A percentile compares a stretch with the other conserved stretches of the same genome.
Evolutionary conservation across 805 yeast genomes (phyloP).

Genomic region (Lipomyces kockii): DNA sequence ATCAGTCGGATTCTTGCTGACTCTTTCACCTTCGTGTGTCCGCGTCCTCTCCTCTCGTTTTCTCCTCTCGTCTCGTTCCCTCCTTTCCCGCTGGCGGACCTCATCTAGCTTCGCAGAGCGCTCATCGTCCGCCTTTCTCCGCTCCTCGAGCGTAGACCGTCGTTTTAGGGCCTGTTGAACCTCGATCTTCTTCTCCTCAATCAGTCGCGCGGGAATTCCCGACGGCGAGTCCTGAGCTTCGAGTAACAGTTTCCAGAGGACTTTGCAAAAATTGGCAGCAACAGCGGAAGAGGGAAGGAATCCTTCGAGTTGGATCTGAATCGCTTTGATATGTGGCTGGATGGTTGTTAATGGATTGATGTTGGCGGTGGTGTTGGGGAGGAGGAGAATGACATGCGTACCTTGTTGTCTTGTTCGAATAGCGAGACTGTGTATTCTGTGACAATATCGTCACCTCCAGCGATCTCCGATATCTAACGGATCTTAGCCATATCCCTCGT

Average conservation of each 20-base stretch:
- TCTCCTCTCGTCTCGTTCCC: conserved; percentile 4
- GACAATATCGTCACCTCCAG: conserved; percentile 21
- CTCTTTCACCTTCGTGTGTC: background rate
- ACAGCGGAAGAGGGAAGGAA: conserved; percentile 6
- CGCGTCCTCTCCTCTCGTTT: background rate
- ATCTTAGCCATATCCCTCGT: background rate
- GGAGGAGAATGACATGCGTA: background rate
- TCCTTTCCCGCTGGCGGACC: background rate
- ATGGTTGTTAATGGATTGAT: background rate
- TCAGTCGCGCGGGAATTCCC: conserved; percentile 10
- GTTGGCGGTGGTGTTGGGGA: background rate
- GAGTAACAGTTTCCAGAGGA: conserved; percentile 16
- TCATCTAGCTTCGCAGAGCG: conserved; percentile 11
- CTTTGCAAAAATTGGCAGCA: conserved; percentile 16
- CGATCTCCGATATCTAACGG: conserved; percentile 4
- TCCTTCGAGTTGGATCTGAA: conserved; percentile 22
- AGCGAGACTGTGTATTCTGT: conserved; percentile 15
- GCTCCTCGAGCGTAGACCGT: background rate
- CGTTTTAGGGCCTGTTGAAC: background rate
- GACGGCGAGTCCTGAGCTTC: conserved; percentile 16
- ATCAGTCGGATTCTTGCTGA: background rate
- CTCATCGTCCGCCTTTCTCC: conserved; percentile 3
- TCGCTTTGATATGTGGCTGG: conserved; percentile 22
- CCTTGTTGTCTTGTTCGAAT: conserved; percentile 14
- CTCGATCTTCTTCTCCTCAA: conserved; percentile 1